Conservation (phyloP, 2,329 filamentous ascomycete genomes). For the Thielaviopsis ethacetica region DNA sequence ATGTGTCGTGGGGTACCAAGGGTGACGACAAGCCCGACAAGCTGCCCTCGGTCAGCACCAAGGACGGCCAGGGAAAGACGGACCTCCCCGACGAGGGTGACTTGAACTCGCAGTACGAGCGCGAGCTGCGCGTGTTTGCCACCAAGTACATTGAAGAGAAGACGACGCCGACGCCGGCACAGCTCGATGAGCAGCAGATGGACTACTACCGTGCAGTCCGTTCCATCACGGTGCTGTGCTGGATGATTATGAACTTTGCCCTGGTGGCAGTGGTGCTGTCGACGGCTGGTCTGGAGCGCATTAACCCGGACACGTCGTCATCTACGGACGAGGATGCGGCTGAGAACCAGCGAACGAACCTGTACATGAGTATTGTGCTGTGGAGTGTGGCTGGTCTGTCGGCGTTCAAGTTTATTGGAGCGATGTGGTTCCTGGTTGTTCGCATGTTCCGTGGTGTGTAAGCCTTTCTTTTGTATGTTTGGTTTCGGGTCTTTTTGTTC, state of each 20-base stretch:
- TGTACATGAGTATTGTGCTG: slow-evolving; percentile 75
- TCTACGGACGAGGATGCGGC: slow-evolving; percentile 19
- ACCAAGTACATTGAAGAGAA: slow-evolving; percentile 60
- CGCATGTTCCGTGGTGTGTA: slow-evolving; percentile 65
- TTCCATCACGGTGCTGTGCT: slow-evolving; percentile 76
- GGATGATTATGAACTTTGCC: slow-evolving; percentile 94
- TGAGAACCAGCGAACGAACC: slow-evolving; percentile 44
- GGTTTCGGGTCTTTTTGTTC: background rate
- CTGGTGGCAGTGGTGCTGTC: slow-evolving; percentile 75
- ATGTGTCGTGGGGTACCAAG: slow-evolving; percentile 98
- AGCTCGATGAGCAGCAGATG: slow-evolving; percentile 68
- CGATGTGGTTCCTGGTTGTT: slow-evolving; percentile 82
- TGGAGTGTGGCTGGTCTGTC: slow-evolving; percentile 80
- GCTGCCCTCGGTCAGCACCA: slow-evolving; percentile 72
- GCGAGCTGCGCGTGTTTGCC: slow-evolving; percentile 59
- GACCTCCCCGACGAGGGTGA: slow-evolving; percentile 91
- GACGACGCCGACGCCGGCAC: slow-evolving; percentile 35
- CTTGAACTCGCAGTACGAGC: slow-evolving; percentile 86
- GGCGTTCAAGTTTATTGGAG: slow-evolving; percentile 73
- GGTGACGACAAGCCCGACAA: slow-evolving; percentile 93
- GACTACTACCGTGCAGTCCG: slow-evolving; percentile 97
- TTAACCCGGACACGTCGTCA: slow-evolving; percentile 29
- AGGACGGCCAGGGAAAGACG: slow-evolving; percentile 80
- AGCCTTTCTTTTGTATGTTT: background rate
- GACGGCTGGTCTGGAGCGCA: slow-evolving; percentile 62